phyloP scores from a whole-genome alignment of 73 alveolate genomes.

The Paramecium caudatum region DNA sequence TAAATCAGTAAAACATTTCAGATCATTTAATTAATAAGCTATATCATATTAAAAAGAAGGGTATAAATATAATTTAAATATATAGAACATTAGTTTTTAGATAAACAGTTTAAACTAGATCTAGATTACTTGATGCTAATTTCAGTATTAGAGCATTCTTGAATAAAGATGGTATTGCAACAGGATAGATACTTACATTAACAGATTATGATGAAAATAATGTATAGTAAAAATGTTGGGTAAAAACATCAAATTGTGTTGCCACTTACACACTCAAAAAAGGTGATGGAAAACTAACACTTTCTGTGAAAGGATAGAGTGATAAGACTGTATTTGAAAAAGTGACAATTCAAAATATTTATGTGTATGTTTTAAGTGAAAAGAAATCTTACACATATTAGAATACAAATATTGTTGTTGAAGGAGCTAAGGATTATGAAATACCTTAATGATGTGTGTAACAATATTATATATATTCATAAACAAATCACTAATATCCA shows the following conservation, averaged over 20 bases:
- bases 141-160: neutral
- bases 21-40: neutral
- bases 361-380: too few relatives aligned
- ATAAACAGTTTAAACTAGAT: constrained; percentile 14
- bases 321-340: too few relatives aligned
- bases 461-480: too few relatives aligned
- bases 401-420: too few relatives aligned
- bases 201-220: constrained; percentile 50
- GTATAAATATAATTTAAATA: neutral
- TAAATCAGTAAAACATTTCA: neutral
- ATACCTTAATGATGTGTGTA: too few relatives aligned
- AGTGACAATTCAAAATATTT: too few relatives aligned
- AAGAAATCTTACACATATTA: too few relatives aligned
- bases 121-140: constrained; percentile 34
- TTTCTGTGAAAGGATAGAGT: constrained; percentile 17
- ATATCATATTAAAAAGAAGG: constrained; percentile 49
- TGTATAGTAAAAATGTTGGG: constrained; percentile 7
- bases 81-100: constrained; percentile 34
- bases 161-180: neutral
- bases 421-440: too few relatives aligned
- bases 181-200: constrained; percentile 4
- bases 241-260: neutral
- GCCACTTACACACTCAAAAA: neutral
- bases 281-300: neutral
- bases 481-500: constrained; percentile 53